A percentile compares a stretch with the other conserved stretches of the same genome.
Evolutionary conservation across 2,329 filamentous ascomycete species (phyloP).

Genomic region (Berkeleyomyces rouxiae): DNA sequence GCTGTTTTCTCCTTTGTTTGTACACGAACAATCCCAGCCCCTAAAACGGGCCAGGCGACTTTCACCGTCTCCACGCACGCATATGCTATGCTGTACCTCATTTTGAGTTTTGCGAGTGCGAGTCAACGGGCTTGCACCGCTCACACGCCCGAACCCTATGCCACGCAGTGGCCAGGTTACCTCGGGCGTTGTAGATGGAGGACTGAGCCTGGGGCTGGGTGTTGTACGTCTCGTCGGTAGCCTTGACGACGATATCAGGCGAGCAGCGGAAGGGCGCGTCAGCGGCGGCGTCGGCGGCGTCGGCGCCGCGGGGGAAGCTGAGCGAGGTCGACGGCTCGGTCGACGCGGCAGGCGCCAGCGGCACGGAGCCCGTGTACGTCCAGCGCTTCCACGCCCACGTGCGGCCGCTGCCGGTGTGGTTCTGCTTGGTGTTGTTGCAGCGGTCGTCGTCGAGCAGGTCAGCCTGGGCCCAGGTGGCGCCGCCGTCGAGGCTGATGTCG

Average conservation of each 20-base stretch:
- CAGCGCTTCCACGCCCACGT: conserved; percentile 49
- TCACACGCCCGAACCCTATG: conserved; percentile 34
- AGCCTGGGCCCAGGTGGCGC: conserved; percentile 47
- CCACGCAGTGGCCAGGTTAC: conserved; percentile 52
- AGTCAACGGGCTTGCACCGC: conserved; percentile 15
- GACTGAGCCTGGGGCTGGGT: conserved; percentile 45
- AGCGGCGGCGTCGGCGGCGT: background rate
- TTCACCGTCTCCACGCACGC: too few relatives aligned
- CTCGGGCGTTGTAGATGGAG: conserved; percentile 45
- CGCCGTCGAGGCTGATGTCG: conserved; percentile 47
- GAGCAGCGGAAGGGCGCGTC: conserved; percentile 24
- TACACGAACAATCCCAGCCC: too few relatives aligned
- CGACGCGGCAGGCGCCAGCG: background rate
- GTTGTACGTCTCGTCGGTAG: conserved; percentile 49
- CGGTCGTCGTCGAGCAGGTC: conserved; percentile 33
- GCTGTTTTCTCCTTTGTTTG: background rate
- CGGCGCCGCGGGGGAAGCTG: background rate
- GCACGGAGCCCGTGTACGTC: conserved; percentile 35
- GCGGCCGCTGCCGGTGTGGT: conserved; percentile 22
- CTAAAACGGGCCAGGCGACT: too few relatives aligned
- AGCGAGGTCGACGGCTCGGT: conserved; percentile 7
- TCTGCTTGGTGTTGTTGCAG: conserved; percentile 21
- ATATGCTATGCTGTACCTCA: too few relatives aligned
- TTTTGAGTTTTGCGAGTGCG: background rate
- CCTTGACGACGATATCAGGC: conserved; percentile 42